Evolutionary conservation across 768 basidiomycete genomes (phyloP).

Genomic region (Lactarius sanguifluus): DNA sequence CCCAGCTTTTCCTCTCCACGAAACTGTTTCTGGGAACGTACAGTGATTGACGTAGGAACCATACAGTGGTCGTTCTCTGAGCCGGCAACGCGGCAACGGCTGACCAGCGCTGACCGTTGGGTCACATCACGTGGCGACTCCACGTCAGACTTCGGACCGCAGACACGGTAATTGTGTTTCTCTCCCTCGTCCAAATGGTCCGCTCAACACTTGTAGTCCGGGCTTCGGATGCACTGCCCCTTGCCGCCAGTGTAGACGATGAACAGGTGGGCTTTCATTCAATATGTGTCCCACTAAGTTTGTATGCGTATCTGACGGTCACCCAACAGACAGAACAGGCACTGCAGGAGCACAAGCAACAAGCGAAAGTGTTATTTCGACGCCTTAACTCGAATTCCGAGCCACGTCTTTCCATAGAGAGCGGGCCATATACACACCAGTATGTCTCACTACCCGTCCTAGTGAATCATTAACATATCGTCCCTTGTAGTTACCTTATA

Average conservation of each 20-base stretch:
- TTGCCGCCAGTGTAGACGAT: slow-evolving; percentile 96
- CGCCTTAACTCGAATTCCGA: slow-evolving; percentile 93
- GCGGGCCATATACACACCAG: slow-evolving; percentile 95
- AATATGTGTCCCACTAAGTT: background rate
- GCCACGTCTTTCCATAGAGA: slow-evolving; percentile 95
- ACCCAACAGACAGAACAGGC: slow-evolving; percentile 79
- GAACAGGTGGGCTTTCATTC: slow-evolving; percentile 65
- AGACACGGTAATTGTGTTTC: background rate
- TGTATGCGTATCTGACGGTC: slow-evolving; percentile 7
- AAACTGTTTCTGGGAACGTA: no score
- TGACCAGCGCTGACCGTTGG: background rate
- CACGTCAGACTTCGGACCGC: background rate
- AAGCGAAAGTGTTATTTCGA: slow-evolving; percentile 94
- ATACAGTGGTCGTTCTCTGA: no score
- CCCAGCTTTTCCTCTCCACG: no score
- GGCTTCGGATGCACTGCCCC: slow-evolving; percentile 82
- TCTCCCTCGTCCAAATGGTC: slow-evolving; percentile 55
- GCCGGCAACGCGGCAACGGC: no score
- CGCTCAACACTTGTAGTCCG: slow-evolving; percentile 84
- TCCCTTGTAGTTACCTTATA: slow-evolving; percentile 79
- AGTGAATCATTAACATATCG: background rate
- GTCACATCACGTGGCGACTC: slow-evolving; percentile 1
- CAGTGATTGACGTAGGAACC: no score
- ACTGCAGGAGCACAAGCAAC: slow-evolving; percentile 97
- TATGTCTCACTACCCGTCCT: slow-evolving; percentile 43